These are phyloP conservation scores for Tremellales sp. DNA, from an alignment of 1,284 basidiomycete species.

Conservation along the genomic window DNA sequence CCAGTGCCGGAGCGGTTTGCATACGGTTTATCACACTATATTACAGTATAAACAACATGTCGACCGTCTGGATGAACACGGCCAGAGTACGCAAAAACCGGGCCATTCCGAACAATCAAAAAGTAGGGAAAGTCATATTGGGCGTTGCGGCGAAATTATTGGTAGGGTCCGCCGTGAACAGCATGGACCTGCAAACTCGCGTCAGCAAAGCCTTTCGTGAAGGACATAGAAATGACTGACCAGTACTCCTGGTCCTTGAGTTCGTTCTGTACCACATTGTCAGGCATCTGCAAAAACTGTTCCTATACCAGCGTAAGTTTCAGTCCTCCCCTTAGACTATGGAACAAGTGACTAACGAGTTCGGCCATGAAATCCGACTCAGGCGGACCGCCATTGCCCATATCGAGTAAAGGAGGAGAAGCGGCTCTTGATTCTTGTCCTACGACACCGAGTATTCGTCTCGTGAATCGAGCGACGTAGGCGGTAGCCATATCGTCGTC, in stretches of 20 bases:
- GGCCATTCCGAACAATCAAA: not conserved
- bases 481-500: constrained; percentile 18
- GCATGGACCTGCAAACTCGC: not conserved
- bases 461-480: constrained; percentile 23
- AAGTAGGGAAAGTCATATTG: not conserved
- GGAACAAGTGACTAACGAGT: constrained; percentile 9
- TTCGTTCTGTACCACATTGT: constrained; percentile 19
- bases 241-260: constrained; percentile 29
- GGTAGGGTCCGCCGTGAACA: not conserved
- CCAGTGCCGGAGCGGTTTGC: no score
- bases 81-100: no score
- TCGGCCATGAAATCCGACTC: constrained; percentile 13
- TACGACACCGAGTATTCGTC: constrained; percentile 18
- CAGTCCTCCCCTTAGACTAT: not conserved
- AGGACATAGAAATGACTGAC: no score
- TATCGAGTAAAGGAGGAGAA: constrained; percentile 4
- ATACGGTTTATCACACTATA: no score
- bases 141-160: not conserved
- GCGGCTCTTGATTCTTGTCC: constrained; percentile 17
- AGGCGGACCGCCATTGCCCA: no score
- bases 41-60: no score
- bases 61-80: no score
- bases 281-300: constrained; percentile 27
- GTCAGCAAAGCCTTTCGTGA: no score
- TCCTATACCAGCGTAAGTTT: constrained; percentile 11